Evolutionary conservation across 495 filamentous ascomycete genomes (phyloP), one percentile per base, ranked within the genome.

Genomic region (Neurospora tetrasperma): DNA sequence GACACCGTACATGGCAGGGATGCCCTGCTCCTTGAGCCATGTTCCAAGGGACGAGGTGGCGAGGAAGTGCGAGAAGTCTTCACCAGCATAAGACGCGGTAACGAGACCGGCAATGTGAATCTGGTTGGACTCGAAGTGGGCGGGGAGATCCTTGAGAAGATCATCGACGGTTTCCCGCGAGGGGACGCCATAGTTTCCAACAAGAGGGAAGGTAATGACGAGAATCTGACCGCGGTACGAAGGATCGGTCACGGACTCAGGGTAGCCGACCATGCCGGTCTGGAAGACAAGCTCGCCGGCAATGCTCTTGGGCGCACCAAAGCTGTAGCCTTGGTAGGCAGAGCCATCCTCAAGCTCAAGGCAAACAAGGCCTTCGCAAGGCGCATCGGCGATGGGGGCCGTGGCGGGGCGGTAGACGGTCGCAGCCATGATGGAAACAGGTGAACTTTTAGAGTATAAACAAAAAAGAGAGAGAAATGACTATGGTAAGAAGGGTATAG

Each of bases 201-300:
- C 97, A 74, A 99, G 85, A n/a, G 96, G 96, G 80, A 97, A 93
- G 70, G 96, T 99, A 86, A 99, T 97, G 78, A 98, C 95, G 77
- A 97, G 86, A 73, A 98, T 98, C 85, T 99, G 96, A 66, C 96
- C 96, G 76, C 96, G 94, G 87, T 99, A 99, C 41, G 96, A 98
- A 44, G 96, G 96, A 77, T 98, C 96, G 79, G 96, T 98, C 89
- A 99, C 89, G 68, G 95, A 97, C 85, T 99, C 96, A 41, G 96
- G 94, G 79, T 99, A 99, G 74, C 96, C 96, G 72, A 99, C 96
- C 96, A 99, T 97, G 79, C 96, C 96, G 69, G 96, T 99, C 86
- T 99, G 96, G 85, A 99, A 99, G 82, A 99, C 96, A 80, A 98
- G 86, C 88, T 99, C 96, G 78, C 96, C 96, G 73, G 95, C 91